Evolutionary conservation across 139 green algal genomes (phyloP).

Genomic region (Picochlorum sp.): DNA sequence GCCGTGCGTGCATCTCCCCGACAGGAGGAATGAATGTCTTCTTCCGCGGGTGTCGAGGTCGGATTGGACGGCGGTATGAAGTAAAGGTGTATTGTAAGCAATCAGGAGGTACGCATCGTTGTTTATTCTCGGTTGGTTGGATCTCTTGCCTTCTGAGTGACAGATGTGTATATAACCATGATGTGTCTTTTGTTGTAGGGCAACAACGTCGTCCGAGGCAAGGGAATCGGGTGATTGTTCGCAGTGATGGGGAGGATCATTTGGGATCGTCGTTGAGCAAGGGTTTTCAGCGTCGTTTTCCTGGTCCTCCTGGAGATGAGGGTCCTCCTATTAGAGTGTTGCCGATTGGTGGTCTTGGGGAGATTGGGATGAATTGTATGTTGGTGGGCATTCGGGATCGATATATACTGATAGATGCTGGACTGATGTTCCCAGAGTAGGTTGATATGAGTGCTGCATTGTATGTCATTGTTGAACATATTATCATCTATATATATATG

Average conservation of each 20-base stretch:
- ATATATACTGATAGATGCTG: conserved; percentile 98
- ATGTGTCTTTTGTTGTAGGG: not conserved
- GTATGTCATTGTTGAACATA: not conserved
- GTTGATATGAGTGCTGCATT: not conserved
- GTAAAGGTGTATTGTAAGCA: no score
- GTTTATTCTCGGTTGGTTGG: no score
- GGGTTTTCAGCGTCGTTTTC: conserved; percentile 26
- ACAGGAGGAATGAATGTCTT: no score
- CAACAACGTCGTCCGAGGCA: conserved; percentile 5
- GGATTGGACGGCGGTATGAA: no score
- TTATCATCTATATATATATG: no score
- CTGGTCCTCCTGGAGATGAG: conserved; percentile 50
- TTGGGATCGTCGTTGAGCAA: conserved; percentile 52
- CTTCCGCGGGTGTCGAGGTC: no score
- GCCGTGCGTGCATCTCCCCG: no score
- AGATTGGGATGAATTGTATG: conserved; percentile 99
- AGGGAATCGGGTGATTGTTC: conserved; percentile 9
- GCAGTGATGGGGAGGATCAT: conserved; percentile 62
- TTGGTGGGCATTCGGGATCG: conserved; percentile 85
- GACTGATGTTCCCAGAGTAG: conserved; percentile 98
- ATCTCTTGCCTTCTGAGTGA: not conserved
- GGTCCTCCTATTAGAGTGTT: conserved; percentile 84
- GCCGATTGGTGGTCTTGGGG: conserved; percentile 92
- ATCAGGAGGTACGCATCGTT: no score
- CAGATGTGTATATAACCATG: not conserved